Conservation (phyloP, 2,329 filamentous ascomycete genomes). For the Aspergillus sp. region DNA sequence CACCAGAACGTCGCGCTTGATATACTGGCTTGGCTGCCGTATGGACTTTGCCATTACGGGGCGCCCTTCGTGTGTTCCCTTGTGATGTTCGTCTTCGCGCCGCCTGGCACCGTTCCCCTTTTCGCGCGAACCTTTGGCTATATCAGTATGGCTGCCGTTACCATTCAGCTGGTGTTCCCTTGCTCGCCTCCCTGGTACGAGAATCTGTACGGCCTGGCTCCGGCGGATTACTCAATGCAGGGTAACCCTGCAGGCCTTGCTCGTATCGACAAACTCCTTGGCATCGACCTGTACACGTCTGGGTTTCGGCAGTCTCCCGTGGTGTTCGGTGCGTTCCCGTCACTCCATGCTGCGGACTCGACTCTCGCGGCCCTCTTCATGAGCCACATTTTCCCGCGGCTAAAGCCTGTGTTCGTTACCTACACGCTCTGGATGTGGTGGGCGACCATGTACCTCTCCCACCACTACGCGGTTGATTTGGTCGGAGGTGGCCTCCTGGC, state of each 20-base stretch:
- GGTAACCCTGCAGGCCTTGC: conserved; percentile 84
- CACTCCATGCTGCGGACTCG: conserved; percentile 80
- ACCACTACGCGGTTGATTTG: conserved; percentile 92
- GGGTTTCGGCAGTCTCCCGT: conserved; percentile 83
- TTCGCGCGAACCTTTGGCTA: conserved; percentile 86
- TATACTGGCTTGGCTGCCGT: conserved; percentile 84
- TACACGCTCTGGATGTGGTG: conserved; percentile 96
- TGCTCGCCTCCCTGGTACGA: conserved; percentile 97
- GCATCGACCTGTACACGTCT: conserved; percentile 85
- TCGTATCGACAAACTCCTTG: conserved; percentile 80
- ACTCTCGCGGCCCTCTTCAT: conserved; percentile 87
- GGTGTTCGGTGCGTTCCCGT: conserved; percentile 92
- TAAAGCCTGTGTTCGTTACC: conserved; percentile 67
- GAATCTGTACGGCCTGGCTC: conserved; percentile 79
- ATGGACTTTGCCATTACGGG: conserved; percentile 83
- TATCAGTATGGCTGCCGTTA: conserved; percentile 80
- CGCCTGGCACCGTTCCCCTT: conserved; percentile 73
- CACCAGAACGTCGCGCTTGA: conserved; percentile 78
- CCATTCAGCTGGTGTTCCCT: conserved; percentile 81
- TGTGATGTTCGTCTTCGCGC: conserved; percentile 78
- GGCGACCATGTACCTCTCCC: conserved; percentile 96
- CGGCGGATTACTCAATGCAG: conserved; percentile 83
- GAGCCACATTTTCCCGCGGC: conserved; percentile 78
- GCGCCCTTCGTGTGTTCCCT: conserved; percentile 69
- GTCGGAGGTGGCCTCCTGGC: conserved; percentile 75